phyloP scores from a whole-genome alignment of 2,329 filamentous ascomycete species.

The Xylaria sp. region DNA sequence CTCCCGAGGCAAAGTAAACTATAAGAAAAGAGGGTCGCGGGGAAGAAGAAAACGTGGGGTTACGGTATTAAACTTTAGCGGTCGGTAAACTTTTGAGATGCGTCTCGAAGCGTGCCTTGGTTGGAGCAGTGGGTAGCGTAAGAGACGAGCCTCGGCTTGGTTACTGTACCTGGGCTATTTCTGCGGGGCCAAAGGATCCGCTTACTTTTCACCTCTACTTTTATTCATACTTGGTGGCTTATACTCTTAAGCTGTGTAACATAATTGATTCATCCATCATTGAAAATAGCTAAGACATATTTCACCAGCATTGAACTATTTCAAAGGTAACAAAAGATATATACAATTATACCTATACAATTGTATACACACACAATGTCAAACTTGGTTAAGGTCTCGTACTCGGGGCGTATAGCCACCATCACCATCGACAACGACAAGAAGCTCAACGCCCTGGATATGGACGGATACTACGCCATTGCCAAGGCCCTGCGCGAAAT shows the following conservation, averaged over 20 bases:
- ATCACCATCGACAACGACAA: slow-evolving; percentile 86
- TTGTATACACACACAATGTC: slow-evolving; percentile 48
- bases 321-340: not conserved
- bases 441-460: slow-evolving; percentile 87
- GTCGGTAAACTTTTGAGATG: too few relatives aligned
- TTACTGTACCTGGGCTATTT: slow-evolving; percentile 11
- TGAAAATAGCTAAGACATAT: too few relatives aligned
- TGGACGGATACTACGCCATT: slow-evolving; percentile 80
- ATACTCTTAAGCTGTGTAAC: not conserved
- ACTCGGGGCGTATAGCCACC: slow-evolving; percentile 77
- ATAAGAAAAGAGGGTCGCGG: slow-evolving; percentile 12
- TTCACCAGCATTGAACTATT: not conserved
- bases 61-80: not conserved
- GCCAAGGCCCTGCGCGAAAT: slow-evolving; percentile 80
- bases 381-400: slow-evolving; percentile 65
- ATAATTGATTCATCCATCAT: not conserved
- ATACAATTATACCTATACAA: not conserved
- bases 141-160: slow-evolving; percentile 16
- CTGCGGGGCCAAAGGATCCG: slow-evolving; percentile 9
- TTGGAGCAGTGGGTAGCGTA: not conserved
- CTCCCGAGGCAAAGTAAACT: slow-evolving; percentile 17
- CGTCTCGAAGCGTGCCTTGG: too few relatives aligned
- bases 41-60: slow-evolving; percentile 19
- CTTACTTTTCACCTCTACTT: slow-evolving; percentile 10
- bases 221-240: not conserved